Base-by-base conservation (phyloP, 1,284 basidiomycete genomes). In the Irpex rosettiformis region DNA sequence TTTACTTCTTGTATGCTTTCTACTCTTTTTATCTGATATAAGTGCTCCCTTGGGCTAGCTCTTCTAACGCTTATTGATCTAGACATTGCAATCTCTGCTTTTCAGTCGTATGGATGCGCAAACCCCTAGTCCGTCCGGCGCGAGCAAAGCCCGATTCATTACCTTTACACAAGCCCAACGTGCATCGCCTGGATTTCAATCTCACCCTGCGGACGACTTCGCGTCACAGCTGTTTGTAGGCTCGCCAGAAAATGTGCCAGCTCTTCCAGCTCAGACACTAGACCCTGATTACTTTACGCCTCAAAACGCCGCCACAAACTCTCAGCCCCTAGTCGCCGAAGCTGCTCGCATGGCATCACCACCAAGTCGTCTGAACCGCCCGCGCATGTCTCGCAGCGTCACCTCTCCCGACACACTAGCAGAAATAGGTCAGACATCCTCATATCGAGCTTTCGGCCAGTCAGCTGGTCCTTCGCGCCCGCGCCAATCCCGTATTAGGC, bases 191-290 rank as follows among this genome's bases (percentile, higher is more conserved):
- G 11, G 22, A 13, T 24, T 25, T 16, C 25, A 24, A 22, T 18
- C 43, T 47, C 22, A 51, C 25, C 28, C 25, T 16, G 8, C 25
- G 13, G 48, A 51, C 48, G 29, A 49, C 29, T 21, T 25, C 18
- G 47, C 10, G 2, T 33, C 29, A 21, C 57, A 42, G 21, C 29
- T 33, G 16, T 33, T 61, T 6, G 60, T 61, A 22, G 57, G 60
- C 6, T 61, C 60, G 10, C 60, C 60, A 7, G 60, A 61, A 29
- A 21, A 45, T 24, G 18, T 61, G 21, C 45, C 57, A 5, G 52
- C 29, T 29, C 53, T 33, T 16, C 56, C 59, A 8, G 29, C 13
- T 27, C 58, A n/a, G 28, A 8, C 47, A 53, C 13, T 18, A 53
- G 10, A 24, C 52, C 10, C n/a, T n/a, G 58, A 52, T n/a, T 59